Conservation (phyloP, 2,329 filamentous ascomycete genomes). For the Aureobasidium sp. region DNA sequence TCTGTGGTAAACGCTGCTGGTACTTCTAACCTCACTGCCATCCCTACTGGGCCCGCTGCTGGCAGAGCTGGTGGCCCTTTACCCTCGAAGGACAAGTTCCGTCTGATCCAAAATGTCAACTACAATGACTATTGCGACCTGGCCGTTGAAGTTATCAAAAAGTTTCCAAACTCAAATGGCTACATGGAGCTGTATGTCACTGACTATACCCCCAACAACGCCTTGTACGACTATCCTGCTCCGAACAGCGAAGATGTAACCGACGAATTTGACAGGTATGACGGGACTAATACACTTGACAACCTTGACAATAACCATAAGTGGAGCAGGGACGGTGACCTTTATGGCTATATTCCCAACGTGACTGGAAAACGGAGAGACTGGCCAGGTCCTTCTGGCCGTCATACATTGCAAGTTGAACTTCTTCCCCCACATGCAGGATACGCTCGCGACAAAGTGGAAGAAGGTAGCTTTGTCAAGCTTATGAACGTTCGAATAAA, state of each 20-base stretch:
- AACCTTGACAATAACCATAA: neutral
- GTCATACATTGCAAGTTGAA: conserved; percentile 61
- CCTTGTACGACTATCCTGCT: conserved; percentile 49
- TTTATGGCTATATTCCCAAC: conserved; percentile 41
- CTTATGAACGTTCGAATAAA: conserved; percentile 68
- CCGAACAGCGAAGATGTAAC: conserved; percentile 24
- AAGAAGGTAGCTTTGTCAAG: conserved; percentile 52
- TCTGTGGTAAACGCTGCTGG: neutral
- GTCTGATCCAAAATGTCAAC: conserved; percentile 54
- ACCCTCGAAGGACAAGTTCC: conserved; percentile 39
- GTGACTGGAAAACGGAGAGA: conserved; percentile 23
- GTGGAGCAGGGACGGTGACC: conserved; percentile 41
- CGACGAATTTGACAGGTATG: neutral
- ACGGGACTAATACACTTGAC: neutral
- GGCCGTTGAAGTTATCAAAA: conserved; percentile 60
- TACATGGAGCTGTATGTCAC: conserved; percentile 61
- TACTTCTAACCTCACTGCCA: neutral
- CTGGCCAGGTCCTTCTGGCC: conserved; percentile 72
- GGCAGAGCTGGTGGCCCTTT: neutral
- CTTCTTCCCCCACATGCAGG: conserved; percentile 60
- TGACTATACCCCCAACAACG: conserved; percentile 68
- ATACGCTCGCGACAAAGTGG: conserved; percentile 48
- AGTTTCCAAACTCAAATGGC: conserved; percentile 33
- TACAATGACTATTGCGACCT: conserved; percentile 56
- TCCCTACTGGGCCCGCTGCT: neutral